Evolutionary conservation across 129 eudicot species (phyloP), one percentile per base, ranked within the genome.

Genomic region (Escallonia rubra): DNA sequence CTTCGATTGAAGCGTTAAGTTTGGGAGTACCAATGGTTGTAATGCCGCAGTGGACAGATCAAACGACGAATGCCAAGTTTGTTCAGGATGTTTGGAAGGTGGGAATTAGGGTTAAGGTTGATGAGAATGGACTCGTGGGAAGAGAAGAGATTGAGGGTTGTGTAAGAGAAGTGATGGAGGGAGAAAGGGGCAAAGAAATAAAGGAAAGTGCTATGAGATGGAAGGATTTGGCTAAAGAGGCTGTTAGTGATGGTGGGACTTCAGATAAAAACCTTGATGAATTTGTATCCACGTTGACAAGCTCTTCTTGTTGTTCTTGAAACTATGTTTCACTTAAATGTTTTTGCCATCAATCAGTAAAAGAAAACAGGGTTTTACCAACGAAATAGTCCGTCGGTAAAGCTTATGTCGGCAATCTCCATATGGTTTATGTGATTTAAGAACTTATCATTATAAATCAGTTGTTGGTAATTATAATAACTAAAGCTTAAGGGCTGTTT

Each of bases 11-110:
- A 58, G 76, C 88, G 2, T 63, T 87, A 78, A 80, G 72, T 16
- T 43, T 76, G 2, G 95, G 90, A 2, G 84, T 87, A 78, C 91
- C 88, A 12, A 79, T 78, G 72, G 82, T 79, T 45, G 91, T 50
- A 10, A 81, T 85, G 82, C 84, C 96, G 2, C 88, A 84, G 14
- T 88, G 91, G 91, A 68, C 88, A 7, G 96, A 88, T 55, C 96
- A 88, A 71, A 56, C 75, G 4, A 84, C 78, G 40, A 74, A 74
- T 50, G 91, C 88, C 2, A 88, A 85, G 80, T 61, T 85, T 76
- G 72, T 85, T 46, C 64, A 82, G 42, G 86, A 84, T 77, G 86
- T 81, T 10, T 85, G 91, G 91, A 71, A 65, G 49, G 78, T 79
- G 10, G 95, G 95, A 40, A 69, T 82, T 2, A 79, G 90, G 66